Conservation (phyloP, 1,284 basidiomycete genomes). For the Phaffia rhodozyma region DNA sequence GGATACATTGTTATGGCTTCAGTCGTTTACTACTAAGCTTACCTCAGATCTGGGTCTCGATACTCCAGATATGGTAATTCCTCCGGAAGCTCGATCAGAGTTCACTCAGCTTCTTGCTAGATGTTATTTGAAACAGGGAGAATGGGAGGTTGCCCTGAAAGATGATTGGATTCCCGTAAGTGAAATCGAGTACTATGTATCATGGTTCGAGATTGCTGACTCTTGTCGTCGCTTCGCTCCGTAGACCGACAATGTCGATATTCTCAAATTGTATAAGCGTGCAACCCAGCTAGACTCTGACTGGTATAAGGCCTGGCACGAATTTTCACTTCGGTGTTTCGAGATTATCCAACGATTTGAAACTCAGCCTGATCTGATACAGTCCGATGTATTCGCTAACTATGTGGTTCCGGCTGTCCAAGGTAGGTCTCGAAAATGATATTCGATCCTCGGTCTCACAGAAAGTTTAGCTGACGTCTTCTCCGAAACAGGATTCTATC, state of each 20-base stretch:
- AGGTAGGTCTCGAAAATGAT: conserved; percentile 42
- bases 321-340: conserved; percentile 94
- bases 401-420: conserved; percentile 93
- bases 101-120: conserved; percentile 81
- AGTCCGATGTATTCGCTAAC: conserved; percentile 57
- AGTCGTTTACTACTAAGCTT: conserved; percentile 67
- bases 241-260: conserved; percentile 64
- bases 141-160: conserved; percentile 80
- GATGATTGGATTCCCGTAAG: conserved; percentile 66
- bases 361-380: conserved; percentile 56
- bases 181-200: conserved; percentile 14
- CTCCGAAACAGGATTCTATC: conserved; percentile 64
- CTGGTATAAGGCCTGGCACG: conserved; percentile 99
- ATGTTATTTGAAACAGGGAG: conserved; percentile 92
- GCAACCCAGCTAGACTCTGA: conserved; percentile 84
- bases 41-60: conserved; percentile 59
- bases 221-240: conserved; percentile 17
- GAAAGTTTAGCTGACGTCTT: neutral
- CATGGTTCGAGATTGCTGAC: neutral
- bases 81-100: conserved; percentile 56
- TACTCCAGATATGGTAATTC: conserved; percentile 38
- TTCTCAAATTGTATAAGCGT: conserved; percentile 70
- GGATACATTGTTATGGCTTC: conserved; percentile 74
- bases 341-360: conserved; percentile 83
- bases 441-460: neutral